Conservation (phyloP, 805 yeast genomes). For the Barnettozyma sucrosica region DNA sequence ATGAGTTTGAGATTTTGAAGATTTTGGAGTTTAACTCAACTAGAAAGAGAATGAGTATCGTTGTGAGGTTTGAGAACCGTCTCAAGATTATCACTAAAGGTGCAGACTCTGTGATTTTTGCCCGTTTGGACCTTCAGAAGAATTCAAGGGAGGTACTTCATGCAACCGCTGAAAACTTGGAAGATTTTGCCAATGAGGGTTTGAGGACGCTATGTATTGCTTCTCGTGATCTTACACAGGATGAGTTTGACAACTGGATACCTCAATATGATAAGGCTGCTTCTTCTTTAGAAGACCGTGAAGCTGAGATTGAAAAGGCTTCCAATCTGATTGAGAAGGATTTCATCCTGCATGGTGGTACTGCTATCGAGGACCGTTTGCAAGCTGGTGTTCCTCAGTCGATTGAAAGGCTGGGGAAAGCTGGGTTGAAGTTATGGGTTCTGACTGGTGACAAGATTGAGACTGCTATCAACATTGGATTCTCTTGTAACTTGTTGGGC, state of each 20-base stretch:
- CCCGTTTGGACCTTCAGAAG: slow-evolving; percentile 45
- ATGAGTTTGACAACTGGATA: slow-evolving; percentile 59
- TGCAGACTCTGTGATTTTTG: slow-evolving; percentile 74
- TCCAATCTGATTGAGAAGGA: slow-evolving; percentile 68
- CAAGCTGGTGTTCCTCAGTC: slow-evolving; percentile 86
- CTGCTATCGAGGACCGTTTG: slow-evolving; percentile 82
- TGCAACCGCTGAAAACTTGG: slow-evolving; percentile 65
- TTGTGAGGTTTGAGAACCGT: slow-evolving; percentile 54
- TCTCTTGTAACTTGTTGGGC: slow-evolving; percentile 67
- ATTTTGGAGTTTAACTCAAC: slow-evolving; percentile 75
- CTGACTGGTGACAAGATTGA: slow-evolving; percentile 80
- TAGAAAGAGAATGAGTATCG: slow-evolving; percentile 82
- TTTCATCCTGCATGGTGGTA: slow-evolving; percentile 65
- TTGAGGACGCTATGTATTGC: slow-evolving; percentile 77
- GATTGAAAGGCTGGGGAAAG: slow-evolving; percentile 59
- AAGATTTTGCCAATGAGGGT: slow-evolving; percentile 77
- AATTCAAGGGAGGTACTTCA: slow-evolving; percentile 43
- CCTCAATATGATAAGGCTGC: slow-evolving; percentile 57
- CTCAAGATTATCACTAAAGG: slow-evolving; percentile 73
- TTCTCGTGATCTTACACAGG: slow-evolving; percentile 55
- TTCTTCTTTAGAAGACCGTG: slow-evolving; percentile 58
- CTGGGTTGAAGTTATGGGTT: slow-evolving; percentile 82
- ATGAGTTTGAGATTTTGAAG: slow-evolving; percentile 65
- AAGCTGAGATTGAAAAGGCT: slow-evolving; percentile 65
- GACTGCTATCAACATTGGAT: slow-evolving; percentile 82